phyloP scores from a whole-genome alignment of 768 basidiomycete species.

The Suillus placidus region DNA sequence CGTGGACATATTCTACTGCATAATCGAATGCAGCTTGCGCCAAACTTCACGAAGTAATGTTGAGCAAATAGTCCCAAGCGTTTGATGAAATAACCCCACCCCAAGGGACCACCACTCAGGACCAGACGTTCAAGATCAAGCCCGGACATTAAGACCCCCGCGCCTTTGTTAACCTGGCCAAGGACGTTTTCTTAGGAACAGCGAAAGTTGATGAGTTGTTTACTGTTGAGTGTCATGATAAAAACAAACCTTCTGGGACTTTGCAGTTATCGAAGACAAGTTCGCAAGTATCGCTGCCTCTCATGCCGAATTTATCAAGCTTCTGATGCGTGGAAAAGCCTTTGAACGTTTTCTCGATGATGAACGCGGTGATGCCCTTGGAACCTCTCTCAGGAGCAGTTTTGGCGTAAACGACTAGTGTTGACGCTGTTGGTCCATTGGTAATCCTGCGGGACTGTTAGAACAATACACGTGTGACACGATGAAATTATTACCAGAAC shows the following conservation, averaged over 20 bases:
- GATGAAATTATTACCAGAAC: constrained; percentile 67
- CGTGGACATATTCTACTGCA: constrained; percentile 88
- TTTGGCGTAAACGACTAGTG: constrained; percentile 92
- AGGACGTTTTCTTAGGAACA: constrained; percentile 72
- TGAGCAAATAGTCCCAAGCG: constrained; percentile 10
- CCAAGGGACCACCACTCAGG: constrained; percentile 88
- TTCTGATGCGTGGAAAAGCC: constrained; percentile 92
- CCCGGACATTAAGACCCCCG: constrained; percentile 90
- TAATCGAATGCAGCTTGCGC: constrained; percentile 95
- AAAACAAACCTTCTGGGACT: constrained; percentile 77
- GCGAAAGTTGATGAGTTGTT: constrained; percentile 2
- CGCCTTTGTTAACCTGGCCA: constrained; percentile 79
- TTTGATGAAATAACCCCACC: constrained; percentile 45
- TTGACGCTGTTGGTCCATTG: constrained; percentile 90
- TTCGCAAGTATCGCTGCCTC: constrained; percentile 94
- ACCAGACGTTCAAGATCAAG: constrained; percentile 92
- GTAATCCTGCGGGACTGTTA: constrained; percentile 71
- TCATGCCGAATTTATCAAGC: constrained; percentile 95
- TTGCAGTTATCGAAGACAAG: constrained; percentile 89
- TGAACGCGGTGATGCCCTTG: constrained; percentile 91
- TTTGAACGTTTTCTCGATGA: constrained; percentile 78
- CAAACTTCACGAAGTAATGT: constrained; percentile 47
- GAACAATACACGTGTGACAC: not conserved
- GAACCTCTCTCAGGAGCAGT: constrained; percentile 75
- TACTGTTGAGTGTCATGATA: not conserved